Percentiles rank a stretch among this genome's conserved stretches.
Conservation (phyloP, 306 rosid species). For the Sindora glabra region DNA sequence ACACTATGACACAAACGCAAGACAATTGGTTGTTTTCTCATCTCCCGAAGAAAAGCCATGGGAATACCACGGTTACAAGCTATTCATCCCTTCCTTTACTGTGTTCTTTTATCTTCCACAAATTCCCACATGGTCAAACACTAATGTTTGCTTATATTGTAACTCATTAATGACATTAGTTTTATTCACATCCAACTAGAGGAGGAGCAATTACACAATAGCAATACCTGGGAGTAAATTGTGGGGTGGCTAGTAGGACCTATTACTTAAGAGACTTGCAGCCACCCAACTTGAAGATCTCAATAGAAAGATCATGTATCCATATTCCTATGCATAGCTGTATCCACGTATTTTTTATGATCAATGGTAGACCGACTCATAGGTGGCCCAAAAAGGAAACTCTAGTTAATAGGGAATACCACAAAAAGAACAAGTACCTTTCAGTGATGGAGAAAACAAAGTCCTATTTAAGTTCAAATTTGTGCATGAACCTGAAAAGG, state of each 20-base stretch:
- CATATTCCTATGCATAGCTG: neutral
- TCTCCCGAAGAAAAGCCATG: neutral
- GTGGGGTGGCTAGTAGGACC: conserved; percentile 15
- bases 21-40: no score
- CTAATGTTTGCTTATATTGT: neutral
- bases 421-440: conserved; percentile 4
- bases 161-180: neutral
- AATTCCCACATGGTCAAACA: neutral
- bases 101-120: conserved; percentile 10
- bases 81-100: neutral
- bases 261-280: neutral
- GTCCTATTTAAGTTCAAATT: conserved; percentile 22
- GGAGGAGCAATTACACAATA: conserved; percentile 4
- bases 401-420: conserved; percentile 25
- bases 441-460: conserved; percentile 12
- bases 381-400: conserved; percentile 27
- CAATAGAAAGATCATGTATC: conserved; percentile 16
- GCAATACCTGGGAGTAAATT: conserved; percentile 14
- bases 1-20: no score
- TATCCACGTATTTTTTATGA: conserved; percentile 34
- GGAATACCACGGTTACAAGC: conserved; percentile 1
- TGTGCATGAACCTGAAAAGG: neutral
- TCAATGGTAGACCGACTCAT: neutral
- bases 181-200: neutral
- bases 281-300: conserved; percentile 30